Conservation (phyloP, 148 eudicot species). For the Chenopodium album region DNA sequence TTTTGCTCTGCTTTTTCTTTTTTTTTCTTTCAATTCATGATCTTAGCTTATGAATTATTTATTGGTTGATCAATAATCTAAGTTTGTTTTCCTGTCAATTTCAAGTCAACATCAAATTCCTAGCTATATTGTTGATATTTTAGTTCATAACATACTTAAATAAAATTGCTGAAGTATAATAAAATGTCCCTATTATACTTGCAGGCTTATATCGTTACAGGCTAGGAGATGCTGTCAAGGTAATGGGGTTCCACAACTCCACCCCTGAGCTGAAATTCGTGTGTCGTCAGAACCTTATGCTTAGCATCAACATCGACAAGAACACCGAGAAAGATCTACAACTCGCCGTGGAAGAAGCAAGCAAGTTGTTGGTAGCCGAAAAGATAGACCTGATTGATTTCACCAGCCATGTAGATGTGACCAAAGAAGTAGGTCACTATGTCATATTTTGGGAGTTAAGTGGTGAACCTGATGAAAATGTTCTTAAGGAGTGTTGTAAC, state of each 20-base stretch:
- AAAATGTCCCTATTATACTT: conserved; percentile 2
- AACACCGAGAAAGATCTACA: conserved; percentile 91
- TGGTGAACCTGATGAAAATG: conserved; percentile 54
- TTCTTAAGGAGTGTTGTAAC: conserved; percentile 60
- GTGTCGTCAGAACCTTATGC: conserved; percentile 78
- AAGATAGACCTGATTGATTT: conserved; percentile 73
- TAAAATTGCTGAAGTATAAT: not conserved
- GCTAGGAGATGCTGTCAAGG: conserved; percentile 77
- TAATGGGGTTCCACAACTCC: conserved; percentile 74
- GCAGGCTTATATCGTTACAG: conserved; percentile 87
- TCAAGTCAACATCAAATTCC: conserved; percentile 8
- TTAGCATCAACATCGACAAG: conserved; percentile 86
- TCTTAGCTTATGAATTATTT: not conserved
- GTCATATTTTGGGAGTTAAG: conserved; percentile 86
- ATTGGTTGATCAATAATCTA: not conserved
- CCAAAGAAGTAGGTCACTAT: conserved; percentile 68
- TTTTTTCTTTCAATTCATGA: conserved; percentile 7
- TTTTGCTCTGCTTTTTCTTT: conserved; percentile 1
- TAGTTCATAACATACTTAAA: not conserved
- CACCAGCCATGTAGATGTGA: conserved; percentile 59
- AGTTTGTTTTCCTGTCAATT: not conserved
- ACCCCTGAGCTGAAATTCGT: conserved; percentile 84
- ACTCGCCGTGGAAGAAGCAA: conserved; percentile 65
- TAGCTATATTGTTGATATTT: not conserved
- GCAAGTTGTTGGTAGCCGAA: conserved; percentile 45